Evolutionary conservation across 345 rosid genomes (phyloP), one percentile per base, ranked within the genome.

Genomic region (Hypericum perforatum): DNA sequence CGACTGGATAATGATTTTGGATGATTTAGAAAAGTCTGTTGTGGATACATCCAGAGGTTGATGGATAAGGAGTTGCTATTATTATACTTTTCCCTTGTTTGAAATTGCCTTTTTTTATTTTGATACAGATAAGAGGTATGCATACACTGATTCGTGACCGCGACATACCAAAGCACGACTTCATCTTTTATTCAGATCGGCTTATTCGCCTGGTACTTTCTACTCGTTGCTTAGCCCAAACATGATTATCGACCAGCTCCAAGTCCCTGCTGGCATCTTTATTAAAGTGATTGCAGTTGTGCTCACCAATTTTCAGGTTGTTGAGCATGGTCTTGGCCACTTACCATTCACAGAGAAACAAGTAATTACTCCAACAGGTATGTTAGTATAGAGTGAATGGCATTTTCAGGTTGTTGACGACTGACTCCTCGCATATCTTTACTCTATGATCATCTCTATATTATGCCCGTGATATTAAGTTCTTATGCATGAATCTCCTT

Each of bases 281-380:
- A 59, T 56, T 14, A 49, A 49, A 36, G 22, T 61, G 16, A 48
- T 53, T 37, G 43, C 59, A 11, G 49, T 63, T 45, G 16, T 39
- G 68, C 47, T 43, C 14, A 64, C 67, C 62, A 22, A 65, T 51
- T 68, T 73, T 53, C 65, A 89, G 99, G 99, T 89, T 63, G 96
- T 91, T 49, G 96, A 91, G 72, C 98, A 92, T 76, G 96, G 96
- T 46, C 90, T 92, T 60, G 96, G 98, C 41, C 82, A 92, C 80
- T 63, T 92, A 66, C 98, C 96, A 9, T 92, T 92, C 72, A 85
- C 90, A 22, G 94, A 88, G 81, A 92, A 92, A 69, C 98, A 88
- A 81, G 81, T 92, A 51, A 64, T 88, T 54, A 88, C 98, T 36
- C 98, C 96, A 57, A 88, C 99, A 67, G 92, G 98, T 91, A 55